Evolutionary conservation across 2,329 filamentous ascomycete species (phyloP).

Genomic region (Fusarium sp.): DNA sequence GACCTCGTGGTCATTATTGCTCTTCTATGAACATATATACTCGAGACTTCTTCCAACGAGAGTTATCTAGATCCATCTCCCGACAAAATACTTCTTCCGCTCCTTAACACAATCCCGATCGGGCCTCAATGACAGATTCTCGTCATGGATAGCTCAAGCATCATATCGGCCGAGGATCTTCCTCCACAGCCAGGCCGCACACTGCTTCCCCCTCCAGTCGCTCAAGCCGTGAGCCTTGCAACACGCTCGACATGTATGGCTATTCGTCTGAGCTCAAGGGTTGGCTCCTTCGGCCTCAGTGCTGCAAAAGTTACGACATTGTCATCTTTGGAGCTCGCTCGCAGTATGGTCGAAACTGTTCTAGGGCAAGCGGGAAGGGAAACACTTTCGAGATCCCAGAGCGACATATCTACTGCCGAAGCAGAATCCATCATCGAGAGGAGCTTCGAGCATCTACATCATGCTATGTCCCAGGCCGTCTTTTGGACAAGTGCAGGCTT

Average conservation of each 20-base stretch:
- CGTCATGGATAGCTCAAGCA: slow-evolving; percentile 42
- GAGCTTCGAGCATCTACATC: slow-evolving; percentile 69
- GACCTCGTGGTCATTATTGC: not conserved
- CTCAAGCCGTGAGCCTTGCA: slow-evolving; percentile 70
- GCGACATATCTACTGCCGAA: slow-evolving; percentile 64
- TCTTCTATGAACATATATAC: not conserved
- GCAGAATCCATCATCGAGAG: slow-evolving; percentile 69
- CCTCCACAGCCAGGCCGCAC: slow-evolving; percentile 56
- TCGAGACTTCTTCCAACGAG: not conserved
- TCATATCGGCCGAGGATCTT: slow-evolving; percentile 31
- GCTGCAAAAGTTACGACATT: slow-evolving; percentile 69
- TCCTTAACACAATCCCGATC: slow-evolving; percentile 7
- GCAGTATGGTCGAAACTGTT: slow-evolving; percentile 67
- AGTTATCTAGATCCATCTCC: not conserved
- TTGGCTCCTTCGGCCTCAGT: slow-evolving; percentile 65
- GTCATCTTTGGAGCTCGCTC: slow-evolving; percentile 69
- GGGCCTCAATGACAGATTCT: slow-evolving; percentile 21
- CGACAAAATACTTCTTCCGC: not conserved
- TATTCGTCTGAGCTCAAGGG: slow-evolving; percentile 65
- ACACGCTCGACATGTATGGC: slow-evolving; percentile 71
- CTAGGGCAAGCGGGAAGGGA: slow-evolving; percentile 66
- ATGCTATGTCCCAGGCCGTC: slow-evolving; percentile 69
- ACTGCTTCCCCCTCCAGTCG: slow-evolving; percentile 69
- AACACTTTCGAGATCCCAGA: slow-evolving; percentile 59
- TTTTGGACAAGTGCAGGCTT: slow-evolving; percentile 74